Evolutionary conservation across 2,329 filamentous ascomycete genomes (phyloP), one percentile per base, ranked within the genome.

Genomic region (Alternaria novae-zelandiae): DNA sequence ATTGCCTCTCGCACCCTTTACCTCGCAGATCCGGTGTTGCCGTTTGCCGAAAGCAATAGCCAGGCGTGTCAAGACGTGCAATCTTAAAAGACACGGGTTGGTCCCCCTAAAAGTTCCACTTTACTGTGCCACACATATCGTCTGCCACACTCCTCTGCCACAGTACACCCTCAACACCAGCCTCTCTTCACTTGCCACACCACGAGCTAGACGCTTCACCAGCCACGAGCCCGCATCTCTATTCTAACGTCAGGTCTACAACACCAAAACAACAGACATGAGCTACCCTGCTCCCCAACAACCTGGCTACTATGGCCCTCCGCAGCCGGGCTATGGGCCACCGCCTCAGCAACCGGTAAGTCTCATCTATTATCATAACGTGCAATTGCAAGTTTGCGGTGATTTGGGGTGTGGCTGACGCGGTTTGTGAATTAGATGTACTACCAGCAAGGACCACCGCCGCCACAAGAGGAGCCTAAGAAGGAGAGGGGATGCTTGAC

Each of bases 401-500:
- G 32, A n/a, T 30, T 30, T 3, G 12, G 5, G 17, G 17, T 55
- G 43, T 54, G 46, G 23, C 54, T 65, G 43, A 57, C 44, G 4
- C 25, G 12, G 15, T 26, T 41, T 6, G 9, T 25, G 13, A 12
- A 7, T 3, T 51, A 79, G 76, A 78, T 79, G 76, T 69, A 77
- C 64, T 79, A 79, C 61, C 67, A 71, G 15, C 74, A 72, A 32
- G 72, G 62, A 3, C 74, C 74, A 5, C 74, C 72, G 12, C 71
- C 72, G 23, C 66, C 66, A n/a, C 67, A 69, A 30, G 66, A 66
- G 17, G 65, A 74, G 17, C 57, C 70, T 21, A 74, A 78, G 69
- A 78, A 79, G 55, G 74, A 78, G 32, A 60, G 75, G 6, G 76
- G 76, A 12, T 78, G 76, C 57, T 58, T 79, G 64, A 65, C 68